These are phyloP conservation scores for Coniochaeta sp. DNA, from an alignment of 2,329 filamentous ascomycete genomes.

Conservation along the genomic window DNA sequence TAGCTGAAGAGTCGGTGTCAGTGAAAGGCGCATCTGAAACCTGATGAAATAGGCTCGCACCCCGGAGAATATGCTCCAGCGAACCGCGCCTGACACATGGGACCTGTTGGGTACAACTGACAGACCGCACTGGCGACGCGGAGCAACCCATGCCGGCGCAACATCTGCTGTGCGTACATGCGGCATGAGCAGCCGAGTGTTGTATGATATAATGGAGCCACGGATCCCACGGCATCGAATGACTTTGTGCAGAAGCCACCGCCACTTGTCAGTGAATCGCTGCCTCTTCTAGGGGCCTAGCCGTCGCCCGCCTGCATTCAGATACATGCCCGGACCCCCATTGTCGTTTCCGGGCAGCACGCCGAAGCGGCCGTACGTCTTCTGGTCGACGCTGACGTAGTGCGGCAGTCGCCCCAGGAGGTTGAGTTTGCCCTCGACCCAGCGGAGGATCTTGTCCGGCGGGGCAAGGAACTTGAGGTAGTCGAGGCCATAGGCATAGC, in stretches of 20 bases:
- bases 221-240: neutral
- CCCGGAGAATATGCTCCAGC: too few species aligned
- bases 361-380: constrained; percentile 89
- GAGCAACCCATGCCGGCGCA: neutral
- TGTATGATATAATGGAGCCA: neutral
- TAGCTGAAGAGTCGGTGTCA: neutral
- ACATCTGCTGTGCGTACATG: neutral
- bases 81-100: too few species aligned
- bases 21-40: neutral
- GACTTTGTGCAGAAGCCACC: neutral
- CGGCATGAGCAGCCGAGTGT: neutral
- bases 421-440: constrained; percentile 83
- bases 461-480: constrained; percentile 87
- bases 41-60: neutral
- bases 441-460: constrained; percentile 79
- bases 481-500: constrained; percentile 85
- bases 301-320: constrained; percentile 54
- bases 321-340: constrained; percentile 49
- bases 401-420: constrained; percentile 77
- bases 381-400: constrained; percentile 92
- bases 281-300: constrained; percentile 51
- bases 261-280: neutral
- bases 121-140: too few species aligned
- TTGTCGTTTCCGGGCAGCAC: constrained; percentile 60
- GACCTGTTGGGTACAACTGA: too few species aligned